A percentile compares a stretch with the other conserved stretches of the same genome.
Conservation (phyloP, 2,329 filamentous ascomycete species). For the Verticillium alfalfae region DNA sequence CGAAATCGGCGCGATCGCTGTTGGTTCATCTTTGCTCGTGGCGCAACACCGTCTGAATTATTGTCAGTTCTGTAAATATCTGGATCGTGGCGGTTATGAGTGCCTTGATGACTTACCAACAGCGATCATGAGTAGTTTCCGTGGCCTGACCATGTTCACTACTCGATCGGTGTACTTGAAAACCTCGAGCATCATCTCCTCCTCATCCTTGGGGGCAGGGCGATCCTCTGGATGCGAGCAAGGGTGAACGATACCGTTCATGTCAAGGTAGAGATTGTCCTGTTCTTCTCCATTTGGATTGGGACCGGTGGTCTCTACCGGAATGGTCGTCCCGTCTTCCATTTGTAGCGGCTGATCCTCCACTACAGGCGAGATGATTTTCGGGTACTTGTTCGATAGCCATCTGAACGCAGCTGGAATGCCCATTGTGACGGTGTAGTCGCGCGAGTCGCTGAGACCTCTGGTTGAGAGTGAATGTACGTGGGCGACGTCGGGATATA, state of each 20-base stretch:
- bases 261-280: slow-evolving; percentile 96
- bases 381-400: slow-evolving; percentile 95
- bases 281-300: slow-evolving; percentile 98
- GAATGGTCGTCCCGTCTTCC: slow-evolving; percentile 74
- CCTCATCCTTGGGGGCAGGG: slow-evolving; percentile 85
- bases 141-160: slow-evolving; percentile 95
- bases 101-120: slow-evolving; percentile 58
- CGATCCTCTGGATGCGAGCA: slow-evolving; percentile 96
- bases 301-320: slow-evolving; percentile 74
- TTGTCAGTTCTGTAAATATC: neutral
- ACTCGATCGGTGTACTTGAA: slow-evolving; percentile 99
- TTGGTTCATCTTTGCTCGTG: slow-evolving; percentile 99
- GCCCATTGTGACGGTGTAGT: slow-evolving; percentile 59
- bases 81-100: neutral
- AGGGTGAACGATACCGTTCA: slow-evolving; percentile 99
- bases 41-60: slow-evolving; percentile 79
- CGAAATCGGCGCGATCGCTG: slow-evolving; percentile 94
- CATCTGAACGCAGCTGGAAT: slow-evolving; percentile 93
- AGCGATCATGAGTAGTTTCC: slow-evolving; percentile 95
- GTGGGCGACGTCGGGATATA: too few relatives aligned
- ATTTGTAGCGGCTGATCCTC: slow-evolving; percentile 79
- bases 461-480: too few relatives aligned
- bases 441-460: neutral
- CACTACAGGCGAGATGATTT: slow-evolving; percentile 87
- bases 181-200: slow-evolving; percentile 98